These are phyloP conservation scores for Penicillium arizonense DNA, from an alignment of 495 filamentous ascomycete species.

Conservation along the genomic window DNA sequence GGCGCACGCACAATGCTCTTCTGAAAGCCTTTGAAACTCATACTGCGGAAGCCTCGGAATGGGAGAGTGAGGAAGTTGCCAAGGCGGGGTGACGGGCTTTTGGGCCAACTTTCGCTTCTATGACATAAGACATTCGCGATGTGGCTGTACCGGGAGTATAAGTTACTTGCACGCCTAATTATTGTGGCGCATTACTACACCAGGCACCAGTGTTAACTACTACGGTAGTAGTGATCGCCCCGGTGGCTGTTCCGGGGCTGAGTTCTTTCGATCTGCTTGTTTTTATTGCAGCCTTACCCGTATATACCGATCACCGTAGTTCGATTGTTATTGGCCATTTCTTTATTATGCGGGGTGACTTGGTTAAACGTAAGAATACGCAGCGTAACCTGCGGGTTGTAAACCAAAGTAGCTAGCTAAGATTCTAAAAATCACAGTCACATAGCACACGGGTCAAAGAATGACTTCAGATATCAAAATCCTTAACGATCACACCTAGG, in stretches of 20 bases:
- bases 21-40: slow-evolving; percentile 97
- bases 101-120: slow-evolving; percentile 26
- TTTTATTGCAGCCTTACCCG: slow-evolving; percentile 2
- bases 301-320: neutral
- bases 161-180: neutral
- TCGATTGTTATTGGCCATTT: neutral
- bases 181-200: slow-evolving; percentile 8
- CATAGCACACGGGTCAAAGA: no score
- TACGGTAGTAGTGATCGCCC: neutral
- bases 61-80: slow-evolving; percentile 5
- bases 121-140: slow-evolving; percentile 35
- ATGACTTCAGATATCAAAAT: no score
- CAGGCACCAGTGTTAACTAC: neutral
- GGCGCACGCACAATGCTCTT: slow-evolving; percentile 87
- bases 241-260: neutral
- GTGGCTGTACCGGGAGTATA: slow-evolving; percentile 20
- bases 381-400: neutral
- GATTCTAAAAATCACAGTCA: no score
- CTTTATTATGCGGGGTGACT: neutral
- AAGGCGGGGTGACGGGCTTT: slow-evolving; percentile 18
- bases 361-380: neutral
- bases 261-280: neutral
- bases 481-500: neutral
- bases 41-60: slow-evolving; percentile 32
- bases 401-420: no score